Evolutionary conservation across 2,329 filamentous ascomycete species (phyloP), one percentile per base, ranked within the genome.

Genomic region (Nigrospora sphaerica): DNA sequence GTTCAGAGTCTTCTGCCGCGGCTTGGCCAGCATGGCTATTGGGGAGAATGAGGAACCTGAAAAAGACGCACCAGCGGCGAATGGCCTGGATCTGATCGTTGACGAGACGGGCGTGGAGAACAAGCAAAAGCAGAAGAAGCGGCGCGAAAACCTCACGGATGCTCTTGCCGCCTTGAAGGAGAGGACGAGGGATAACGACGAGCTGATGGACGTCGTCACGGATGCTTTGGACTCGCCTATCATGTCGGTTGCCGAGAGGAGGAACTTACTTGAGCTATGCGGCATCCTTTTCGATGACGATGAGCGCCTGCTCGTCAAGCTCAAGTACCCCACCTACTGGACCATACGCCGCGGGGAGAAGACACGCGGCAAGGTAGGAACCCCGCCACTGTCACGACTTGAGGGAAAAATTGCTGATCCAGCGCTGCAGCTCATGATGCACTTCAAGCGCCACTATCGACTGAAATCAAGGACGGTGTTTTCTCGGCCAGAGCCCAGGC

Each of bases 11-110:
- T 73, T 85, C 50, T 76, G 73, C 38, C 67, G 71, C 18, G 83
- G 81, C 5, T 65, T 86, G 36, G 83, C 80, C 4, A 72, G 74
- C 19, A 75, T 86, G 47, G 83, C 82, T 3, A 77, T 85, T 57
- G 82, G 81, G 33, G 80, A 85, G 53, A 69, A 74, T 48, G 65
- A 61, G 42, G 57, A 63, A 42, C 45, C 54, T 10, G 54, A 56
- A 28, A 59, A 63, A 38, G 37, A 54, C 10, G 52, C 48, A 37
- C 48, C 52, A 40, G 50, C 52, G 38, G 46, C 52, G n/a, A 49
- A 51, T 45, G 65, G 66, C 28, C 65, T 65, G 44, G 72, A 65
- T 14, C 60, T 78, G 35, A 71, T 77, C 36, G 67, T 79, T 42
- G 70, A 74, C 45, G 64, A 71, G 46, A 69, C 70, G 49, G 69